Conservation (phyloP, 208 protist species). For the Wallacemonas rigidus region DNA sequence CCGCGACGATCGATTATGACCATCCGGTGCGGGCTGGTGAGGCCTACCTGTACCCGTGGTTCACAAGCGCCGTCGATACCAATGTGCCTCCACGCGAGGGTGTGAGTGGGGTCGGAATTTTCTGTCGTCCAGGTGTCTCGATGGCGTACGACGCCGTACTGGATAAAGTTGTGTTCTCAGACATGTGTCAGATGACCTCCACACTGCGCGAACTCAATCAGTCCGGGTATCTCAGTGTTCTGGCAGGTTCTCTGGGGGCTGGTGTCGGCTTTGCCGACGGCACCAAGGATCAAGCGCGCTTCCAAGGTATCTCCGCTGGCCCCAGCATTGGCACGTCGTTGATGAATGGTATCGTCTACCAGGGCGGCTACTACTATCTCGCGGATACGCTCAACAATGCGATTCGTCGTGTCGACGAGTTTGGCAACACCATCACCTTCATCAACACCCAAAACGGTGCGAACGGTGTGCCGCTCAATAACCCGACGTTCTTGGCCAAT, state of each 20-base stretch:
- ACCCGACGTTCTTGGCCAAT: slow-evolving; percentile 24
- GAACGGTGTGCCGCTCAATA: slow-evolving; percentile 16
- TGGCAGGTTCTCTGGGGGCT: slow-evolving; percentile 32
- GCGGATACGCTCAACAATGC: slow-evolving; percentile 63
- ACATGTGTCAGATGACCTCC: slow-evolving; percentile 48
- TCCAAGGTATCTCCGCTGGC: slow-evolving; percentile 30
- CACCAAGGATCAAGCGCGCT: slow-evolving; percentile 20
- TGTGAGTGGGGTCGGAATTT: slow-evolving; percentile 37
- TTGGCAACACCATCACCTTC: slow-evolving; percentile 29
- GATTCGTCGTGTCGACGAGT: slow-evolving; percentile 45
- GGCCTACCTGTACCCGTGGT: slow-evolving; percentile 39
- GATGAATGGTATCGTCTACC: slow-evolving; percentile 29
- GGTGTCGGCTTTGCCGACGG: slow-evolving; percentile 38
- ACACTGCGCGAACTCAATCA: slow-evolving; percentile 45
- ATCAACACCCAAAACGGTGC: slow-evolving; percentile 16
- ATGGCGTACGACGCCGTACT: slow-evolving; percentile 19
- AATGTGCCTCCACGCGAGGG: slow-evolving; percentile 35
- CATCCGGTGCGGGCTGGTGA: background rate
- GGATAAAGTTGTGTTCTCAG: slow-evolving; percentile 44
- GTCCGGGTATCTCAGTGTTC: slow-evolving; percentile 16
- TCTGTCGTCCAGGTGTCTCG: slow-evolving; percentile 34
- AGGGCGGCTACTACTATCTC: slow-evolving; percentile 27
- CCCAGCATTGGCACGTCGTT: slow-evolving; percentile 24
- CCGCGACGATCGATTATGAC: slow-evolving; percentile 21
- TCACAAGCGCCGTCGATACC: slow-evolving; percentile 13